Evolutionary conservation across 257 asterid genomes (phyloP).

Genomic region (Nemophila menziesii): DNA sequence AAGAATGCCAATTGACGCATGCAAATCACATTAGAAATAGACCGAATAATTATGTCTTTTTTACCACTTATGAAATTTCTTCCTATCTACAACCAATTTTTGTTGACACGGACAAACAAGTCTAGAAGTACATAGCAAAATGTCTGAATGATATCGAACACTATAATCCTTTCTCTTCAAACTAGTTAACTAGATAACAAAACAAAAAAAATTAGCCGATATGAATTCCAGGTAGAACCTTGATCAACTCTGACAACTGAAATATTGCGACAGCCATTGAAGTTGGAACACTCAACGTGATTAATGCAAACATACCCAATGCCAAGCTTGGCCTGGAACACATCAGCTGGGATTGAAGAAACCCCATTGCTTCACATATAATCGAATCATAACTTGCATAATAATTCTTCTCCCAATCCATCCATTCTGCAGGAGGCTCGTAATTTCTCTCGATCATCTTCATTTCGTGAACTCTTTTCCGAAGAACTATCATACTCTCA

Average conservation of each 20-base stretch:
- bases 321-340: constrained; percentile 54
- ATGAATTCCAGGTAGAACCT: constrained; percentile 12
- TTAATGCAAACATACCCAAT: constrained; percentile 27
- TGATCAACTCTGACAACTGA: constrained; percentile 23
- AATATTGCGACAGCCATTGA: constrained; percentile 23
- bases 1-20: too few relatives aligned
- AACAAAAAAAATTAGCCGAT: neutral
- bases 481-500: constrained; percentile 37
- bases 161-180: neutral
- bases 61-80: too few relatives aligned
- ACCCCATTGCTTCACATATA: constrained; percentile 25
- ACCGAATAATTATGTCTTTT: too few relatives aligned
- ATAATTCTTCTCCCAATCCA: constrained; percentile 46
- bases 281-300: constrained; percentile 26
- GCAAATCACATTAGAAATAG: too few relatives aligned
- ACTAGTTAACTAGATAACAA: neutral
- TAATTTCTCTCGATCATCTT: constrained; percentile 20
- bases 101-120: too few relatives aligned
- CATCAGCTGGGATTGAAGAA: constrained; percentile 40
- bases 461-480: constrained; percentile 45
- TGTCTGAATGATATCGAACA: neutral
- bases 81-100: too few relatives aligned
- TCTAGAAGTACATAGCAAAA: too few relatives aligned
- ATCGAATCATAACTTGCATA: constrained; percentile 30
- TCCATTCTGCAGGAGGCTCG: constrained; percentile 29